These are phyloP conservation scores for Aspergillus sergii DNA, from an alignment of 2,329 filamentous ascomycete species.

Conservation along the genomic window DNA sequence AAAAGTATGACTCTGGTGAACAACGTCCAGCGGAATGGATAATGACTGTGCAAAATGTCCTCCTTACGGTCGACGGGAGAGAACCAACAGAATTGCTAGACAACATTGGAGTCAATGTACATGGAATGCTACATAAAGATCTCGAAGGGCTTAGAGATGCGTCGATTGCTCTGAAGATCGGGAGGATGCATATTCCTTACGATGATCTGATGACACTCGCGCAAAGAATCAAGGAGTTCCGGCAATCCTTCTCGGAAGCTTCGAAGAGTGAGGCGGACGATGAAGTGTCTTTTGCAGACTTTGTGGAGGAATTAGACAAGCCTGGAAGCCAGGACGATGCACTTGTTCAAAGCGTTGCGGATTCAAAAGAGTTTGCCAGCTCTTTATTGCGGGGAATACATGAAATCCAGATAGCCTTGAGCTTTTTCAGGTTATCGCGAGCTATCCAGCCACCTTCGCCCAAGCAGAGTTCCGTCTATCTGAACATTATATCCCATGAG, in stretches of 20 bases:
- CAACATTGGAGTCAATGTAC: slow-evolving; percentile 82
- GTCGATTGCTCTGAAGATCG: slow-evolving; percentile 86
- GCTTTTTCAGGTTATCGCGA: slow-evolving; percentile 85
- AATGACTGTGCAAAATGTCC: slow-evolving; percentile 77
- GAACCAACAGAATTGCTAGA: slow-evolving; percentile 89
- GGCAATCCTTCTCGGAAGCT: slow-evolving; percentile 37
- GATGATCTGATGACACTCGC: slow-evolving; percentile 70
- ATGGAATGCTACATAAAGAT: slow-evolving; percentile 84
- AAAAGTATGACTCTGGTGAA: slow-evolving; percentile 63
- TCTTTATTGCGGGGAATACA: slow-evolving; percentile 91
- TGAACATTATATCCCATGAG: slow-evolving; percentile 95
- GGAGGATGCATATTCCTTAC: slow-evolving; percentile 84
- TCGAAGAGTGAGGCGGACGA: slow-evolving; percentile 49
- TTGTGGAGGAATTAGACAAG: slow-evolving; percentile 73
- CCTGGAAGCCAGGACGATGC: slow-evolving; percentile 68
- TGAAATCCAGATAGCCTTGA: slow-evolving; percentile 93
- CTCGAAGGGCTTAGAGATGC: slow-evolving; percentile 87
- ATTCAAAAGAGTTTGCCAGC: slow-evolving; percentile 88
- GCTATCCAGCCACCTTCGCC: slow-evolving; percentile 70
- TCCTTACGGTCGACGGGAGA: slow-evolving; percentile 82
- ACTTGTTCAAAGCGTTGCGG: slow-evolving; percentile 80
- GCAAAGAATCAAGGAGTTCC: slow-evolving; percentile 35
- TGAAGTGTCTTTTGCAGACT: slow-evolving; percentile 69
- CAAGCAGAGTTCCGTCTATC: slow-evolving; percentile 69
- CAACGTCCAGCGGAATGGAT: slow-evolving; percentile 92